Evolutionary conservation across 2,329 filamentous ascomycete genomes (phyloP).

Genomic region (Fusarium oxysporum): DNA sequence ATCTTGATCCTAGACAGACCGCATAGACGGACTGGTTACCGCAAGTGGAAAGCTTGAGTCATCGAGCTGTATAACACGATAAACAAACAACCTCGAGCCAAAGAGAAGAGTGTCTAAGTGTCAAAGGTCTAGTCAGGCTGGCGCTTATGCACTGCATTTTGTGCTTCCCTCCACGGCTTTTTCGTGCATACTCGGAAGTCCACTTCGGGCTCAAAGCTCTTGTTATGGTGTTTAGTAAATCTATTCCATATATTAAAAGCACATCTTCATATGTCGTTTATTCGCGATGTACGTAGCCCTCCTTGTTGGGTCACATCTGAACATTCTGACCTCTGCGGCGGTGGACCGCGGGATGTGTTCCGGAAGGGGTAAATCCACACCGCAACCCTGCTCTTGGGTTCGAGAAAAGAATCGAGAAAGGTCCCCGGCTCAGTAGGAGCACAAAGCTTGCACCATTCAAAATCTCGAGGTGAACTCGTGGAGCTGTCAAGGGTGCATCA

Average conservation of each 20-base stretch:
- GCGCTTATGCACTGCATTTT: conserved; percentile 44
- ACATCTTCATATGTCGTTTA: not conserved
- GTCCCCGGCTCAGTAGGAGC: conserved; percentile 21
- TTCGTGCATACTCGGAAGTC: not conserved
- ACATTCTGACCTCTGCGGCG: conserved; percentile 7
- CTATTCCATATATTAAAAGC: not conserved
- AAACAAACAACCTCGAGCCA: conserved; percentile 36
- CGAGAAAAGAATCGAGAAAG: conserved; percentile 39
- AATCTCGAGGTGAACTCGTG: conserved; percentile 27
- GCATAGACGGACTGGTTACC: conserved; percentile 22
- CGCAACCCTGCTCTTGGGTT: conserved; percentile 17
- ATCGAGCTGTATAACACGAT: conserved; percentile 16
- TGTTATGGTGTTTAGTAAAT: not conserved
- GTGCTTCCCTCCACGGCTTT: conserved; percentile 7
- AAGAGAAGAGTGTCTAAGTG: conserved; percentile 6
- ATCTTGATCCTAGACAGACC: conserved; percentile 28
- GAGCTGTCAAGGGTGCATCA: conserved; percentile 16
- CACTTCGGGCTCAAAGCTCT: not conserved
- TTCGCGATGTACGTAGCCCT: conserved; percentile 1
- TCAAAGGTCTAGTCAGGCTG: conserved; percentile 29
- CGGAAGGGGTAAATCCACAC: conserved; percentile 14
- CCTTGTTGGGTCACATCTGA: conserved; percentile 8
- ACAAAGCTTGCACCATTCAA: conserved; percentile 15
- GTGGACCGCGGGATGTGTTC: conserved; percentile 23
- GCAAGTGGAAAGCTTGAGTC: conserved; percentile 26